These are phyloP conservation scores for Sporothrix schenckii DNA, from an alignment of 2,329 filamentous ascomycete genomes.

Conservation along the genomic window DNA sequence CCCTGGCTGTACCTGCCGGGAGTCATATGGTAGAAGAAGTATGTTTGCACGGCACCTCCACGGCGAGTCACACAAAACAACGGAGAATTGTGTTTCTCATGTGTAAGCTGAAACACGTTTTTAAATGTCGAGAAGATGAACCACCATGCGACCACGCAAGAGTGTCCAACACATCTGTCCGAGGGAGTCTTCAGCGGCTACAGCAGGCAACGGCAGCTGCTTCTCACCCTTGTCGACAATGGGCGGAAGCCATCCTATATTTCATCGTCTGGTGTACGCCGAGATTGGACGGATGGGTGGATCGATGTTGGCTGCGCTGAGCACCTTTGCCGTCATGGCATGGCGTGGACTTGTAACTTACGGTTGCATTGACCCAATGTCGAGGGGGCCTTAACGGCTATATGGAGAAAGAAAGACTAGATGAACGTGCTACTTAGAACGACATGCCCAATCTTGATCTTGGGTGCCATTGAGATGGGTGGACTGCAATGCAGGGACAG, in stretches of 20 bases:
- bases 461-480: conserved; percentile 1
- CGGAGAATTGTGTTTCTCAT: not conserved
- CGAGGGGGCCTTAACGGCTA: too few species aligned
- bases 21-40: not conserved
- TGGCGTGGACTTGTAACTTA: not conserved
- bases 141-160: not conserved
- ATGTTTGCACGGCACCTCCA: not conserved
- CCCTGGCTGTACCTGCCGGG: not conserved
- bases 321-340: too few species aligned
- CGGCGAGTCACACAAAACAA: not conserved
- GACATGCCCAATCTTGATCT: not conserved
- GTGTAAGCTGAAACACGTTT: not conserved
- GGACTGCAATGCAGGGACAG: not conserved
- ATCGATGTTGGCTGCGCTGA: too few species aligned
- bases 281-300: not conserved
- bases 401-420: not conserved
- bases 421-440: not conserved
- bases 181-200: not conserved
- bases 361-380: not conserved
- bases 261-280: not conserved
- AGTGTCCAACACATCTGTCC: not conserved
- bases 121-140: not conserved
- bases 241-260: too few species aligned
- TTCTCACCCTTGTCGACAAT: not conserved
- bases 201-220: not conserved